A percentile compares a stretch with the other conserved stretches of the same genome.
Evolutionary conservation across 345 rosid species (phyloP).

Genomic region (Hevea brasiliensis): DNA sequence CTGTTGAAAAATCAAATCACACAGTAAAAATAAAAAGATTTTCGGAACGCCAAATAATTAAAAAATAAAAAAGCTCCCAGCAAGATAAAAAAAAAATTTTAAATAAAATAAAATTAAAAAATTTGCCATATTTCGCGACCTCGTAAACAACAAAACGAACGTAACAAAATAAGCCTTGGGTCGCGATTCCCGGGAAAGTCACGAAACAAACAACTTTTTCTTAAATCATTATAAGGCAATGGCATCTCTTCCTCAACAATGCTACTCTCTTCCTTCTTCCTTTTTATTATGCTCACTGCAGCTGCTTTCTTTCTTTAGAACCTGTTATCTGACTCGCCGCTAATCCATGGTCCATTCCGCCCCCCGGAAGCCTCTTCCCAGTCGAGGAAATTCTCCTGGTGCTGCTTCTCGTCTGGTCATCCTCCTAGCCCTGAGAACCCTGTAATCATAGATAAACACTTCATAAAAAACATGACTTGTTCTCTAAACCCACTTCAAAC

Average conservation of each 20-base stretch:
- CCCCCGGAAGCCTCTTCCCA: constrained; percentile 32
- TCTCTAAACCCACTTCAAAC: constrained; percentile 37
- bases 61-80: too few relatives aligned
- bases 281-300: neutral
- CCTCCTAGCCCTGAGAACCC: constrained; percentile 77
- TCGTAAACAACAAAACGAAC: constrained; percentile 5
- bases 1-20: too few relatives aligned
- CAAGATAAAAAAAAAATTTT: too few relatives aligned
- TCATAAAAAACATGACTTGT: constrained; percentile 38
- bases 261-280: neutral
- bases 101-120: too few relatives aligned
- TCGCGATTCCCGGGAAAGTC: constrained; percentile 1
- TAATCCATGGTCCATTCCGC: constrained; percentile 33
- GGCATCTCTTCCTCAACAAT: constrained; percentile 1
- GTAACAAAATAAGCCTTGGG: constrained; percentile 3
- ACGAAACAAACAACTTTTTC: neutral
- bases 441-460: constrained; percentile 31
- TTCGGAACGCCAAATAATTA: too few relatives aligned
- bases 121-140: neutral
- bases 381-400: constrained; percentile 53
- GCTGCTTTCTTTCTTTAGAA: neutral
- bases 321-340: constrained; percentile 11
- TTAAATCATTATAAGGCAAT: neutral
- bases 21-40: too few relatives aligned
- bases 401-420: constrained; percentile 72